Base-by-base conservation (phyloP, 768 basidiomycete species). In the Suillus tomentosus region DNA sequence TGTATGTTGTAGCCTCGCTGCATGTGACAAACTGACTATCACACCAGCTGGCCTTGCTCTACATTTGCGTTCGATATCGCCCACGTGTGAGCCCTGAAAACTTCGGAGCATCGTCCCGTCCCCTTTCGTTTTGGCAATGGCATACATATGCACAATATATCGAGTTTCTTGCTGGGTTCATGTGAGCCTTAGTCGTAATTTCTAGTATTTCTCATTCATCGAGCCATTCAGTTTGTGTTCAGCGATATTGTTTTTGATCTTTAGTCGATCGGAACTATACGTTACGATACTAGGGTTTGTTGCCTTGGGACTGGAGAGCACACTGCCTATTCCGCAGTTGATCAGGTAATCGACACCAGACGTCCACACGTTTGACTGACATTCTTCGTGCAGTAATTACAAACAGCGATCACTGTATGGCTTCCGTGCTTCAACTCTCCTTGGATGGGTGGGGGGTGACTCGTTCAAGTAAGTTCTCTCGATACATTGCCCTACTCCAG, bases 41-140 rank as follows among this genome's bases (percentile, higher is more conserved):
- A 53, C 51, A 42, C 39, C 66, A 94, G 92, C 82, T 95, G 45
- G 89, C 84, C 19, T 77, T 95, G 43, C 74, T 95, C 54, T 94
- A 91, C 73, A 92, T 95, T 62, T 95, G 93, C 71, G 90, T 93
- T 62, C 76, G 79, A 55, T 94, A 90, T 73, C 84, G 85, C 43
- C 89, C 91, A 5, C 75, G 79, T 57, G 70, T 80, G 39, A 88
- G 84, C 66, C 81, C 87, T 22, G 91, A 90, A 75, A 80, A 74
- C 61, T 71, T 87, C 19, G 83, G 84, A 40, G 76, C 78, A 8
- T 92, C 91, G 5, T 75, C 82, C 24, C 84, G 93, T 39, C 90
- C 87, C 2, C 78, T 91, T 63, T 83, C 85, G 0, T 94, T 94
- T 76, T 95, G 93, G 93, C 91, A 95, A 70, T 95, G 93, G 93